Evolutionary conservation across 1,139 yeast genomes (phyloP).

Genomic region (Saccharomyces hybrid): DNA sequence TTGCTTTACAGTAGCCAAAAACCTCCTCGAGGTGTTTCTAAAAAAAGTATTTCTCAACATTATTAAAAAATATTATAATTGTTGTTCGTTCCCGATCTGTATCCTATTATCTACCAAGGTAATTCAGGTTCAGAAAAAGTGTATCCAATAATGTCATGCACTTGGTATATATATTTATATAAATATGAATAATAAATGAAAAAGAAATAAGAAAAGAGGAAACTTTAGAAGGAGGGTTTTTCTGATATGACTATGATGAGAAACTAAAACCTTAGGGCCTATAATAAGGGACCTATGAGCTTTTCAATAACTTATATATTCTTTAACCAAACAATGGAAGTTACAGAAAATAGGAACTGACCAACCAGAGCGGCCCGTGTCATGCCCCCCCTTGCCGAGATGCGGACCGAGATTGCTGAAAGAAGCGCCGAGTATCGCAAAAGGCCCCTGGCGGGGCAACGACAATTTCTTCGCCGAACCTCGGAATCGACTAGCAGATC

Average conservation of each 20-base stretch:
- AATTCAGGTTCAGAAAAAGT: neutral
- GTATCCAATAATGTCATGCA: neutral
- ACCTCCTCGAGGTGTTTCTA: constrained; percentile 1
- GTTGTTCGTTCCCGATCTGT: neutral
- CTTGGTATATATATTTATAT: neutral
- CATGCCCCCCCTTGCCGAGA: constrained; percentile 4
- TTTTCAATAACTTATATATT: neutral
- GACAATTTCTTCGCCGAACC: neutral
- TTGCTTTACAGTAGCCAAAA: constrained; percentile 5
- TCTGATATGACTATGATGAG: constrained; percentile 6
- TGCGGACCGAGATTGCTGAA: constrained; percentile 1
- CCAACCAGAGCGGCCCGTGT: neutral
- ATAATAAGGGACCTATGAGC: neutral
- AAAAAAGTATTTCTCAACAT: constrained; percentile 4
- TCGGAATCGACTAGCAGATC: neutral
- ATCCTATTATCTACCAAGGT: neutral
- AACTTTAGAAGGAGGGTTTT: constrained; percentile 15
- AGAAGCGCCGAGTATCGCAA: constrained; percentile 2
- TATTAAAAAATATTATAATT: neutral
- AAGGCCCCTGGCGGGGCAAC: neutral
- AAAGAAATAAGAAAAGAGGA: constrained; percentile 12
- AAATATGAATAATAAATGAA: neutral
- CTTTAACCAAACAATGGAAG: neutral
- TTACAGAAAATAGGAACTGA: neutral
- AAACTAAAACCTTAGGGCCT: neutral